Evolutionary conservation across 441 rosid species (phyloP).

Genomic region (Syzygium malaccense): DNA sequence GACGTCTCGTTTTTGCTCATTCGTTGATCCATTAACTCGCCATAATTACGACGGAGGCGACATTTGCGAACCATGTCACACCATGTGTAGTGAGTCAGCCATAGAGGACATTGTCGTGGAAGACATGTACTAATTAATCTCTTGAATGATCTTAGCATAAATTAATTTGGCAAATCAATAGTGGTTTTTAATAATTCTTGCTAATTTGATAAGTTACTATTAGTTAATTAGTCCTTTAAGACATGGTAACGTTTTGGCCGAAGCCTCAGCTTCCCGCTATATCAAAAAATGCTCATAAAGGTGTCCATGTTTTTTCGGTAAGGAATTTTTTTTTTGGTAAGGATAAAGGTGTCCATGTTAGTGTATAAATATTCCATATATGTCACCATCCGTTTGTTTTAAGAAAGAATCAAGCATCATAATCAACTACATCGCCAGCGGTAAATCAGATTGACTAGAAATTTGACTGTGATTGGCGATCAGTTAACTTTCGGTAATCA

Average conservation of each 20-base stretch:
- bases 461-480: not conserved
- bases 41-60: too few species aligned
- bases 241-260: too few species aligned
- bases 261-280: too few species aligned
- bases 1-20: too few species aligned
- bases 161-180: not conserved
- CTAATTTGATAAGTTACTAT: not conserved
- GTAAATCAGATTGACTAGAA: not conserved
- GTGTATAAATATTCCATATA: not conserved
- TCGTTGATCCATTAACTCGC: too few species aligned
- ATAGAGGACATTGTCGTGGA: not conserved
- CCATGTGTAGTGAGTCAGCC: not conserved
- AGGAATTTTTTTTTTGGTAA: too few species aligned
- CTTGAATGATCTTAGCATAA: not conserved
- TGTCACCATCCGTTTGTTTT: not conserved
- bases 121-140: not conserved
- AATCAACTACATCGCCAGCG: not conserved
- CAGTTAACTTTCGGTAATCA: not conserved
- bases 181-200: not conserved
- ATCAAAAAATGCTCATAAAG: not conserved
- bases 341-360: not conserved
- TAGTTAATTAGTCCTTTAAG: not conserved
- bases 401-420: not conserved
- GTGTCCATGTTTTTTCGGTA: not conserved
- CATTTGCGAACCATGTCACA: not conserved